phyloP scores from a whole-genome alignment of 805 yeast species.

The Monosporozyma unispora region DNA sequence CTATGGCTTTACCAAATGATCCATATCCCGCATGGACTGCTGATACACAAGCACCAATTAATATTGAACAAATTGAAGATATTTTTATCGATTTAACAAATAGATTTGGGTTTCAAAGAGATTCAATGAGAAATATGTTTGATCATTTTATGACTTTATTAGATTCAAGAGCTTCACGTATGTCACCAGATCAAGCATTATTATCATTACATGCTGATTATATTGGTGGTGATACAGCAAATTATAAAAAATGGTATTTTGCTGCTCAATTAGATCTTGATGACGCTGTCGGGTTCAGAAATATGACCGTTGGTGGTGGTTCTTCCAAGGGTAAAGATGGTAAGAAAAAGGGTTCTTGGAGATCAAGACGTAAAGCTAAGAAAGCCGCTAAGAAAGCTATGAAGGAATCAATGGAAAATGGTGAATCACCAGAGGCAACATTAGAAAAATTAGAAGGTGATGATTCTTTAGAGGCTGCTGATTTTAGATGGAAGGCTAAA shows the following conservation, averaged over 20 bases:
- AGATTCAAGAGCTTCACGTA: constrained; percentile 78
- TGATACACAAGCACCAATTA: constrained; percentile 81
- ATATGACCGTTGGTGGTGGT: constrained; percentile 60
- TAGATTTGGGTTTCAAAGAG: constrained; percentile 86
- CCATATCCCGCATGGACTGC: constrained; percentile 99
- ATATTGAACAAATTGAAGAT: constrained; percentile 80
- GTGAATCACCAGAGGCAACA: constrained; percentile 51
- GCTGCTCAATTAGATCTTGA: constrained; percentile 84
- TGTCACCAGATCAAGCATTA: constrained; percentile 83
- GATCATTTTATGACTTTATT: constrained; percentile 79
- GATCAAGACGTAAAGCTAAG: constrained; percentile 63
- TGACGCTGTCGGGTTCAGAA: constrained; percentile 74
- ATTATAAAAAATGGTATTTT: constrained; percentile 80
- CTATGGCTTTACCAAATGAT: constrained; percentile 71
- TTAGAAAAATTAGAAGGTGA: constrained; percentile 69
- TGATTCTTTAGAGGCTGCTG: constrained; percentile 75
- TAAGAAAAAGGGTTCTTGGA: constrained; percentile 49
- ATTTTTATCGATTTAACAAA: constrained; percentile 74
- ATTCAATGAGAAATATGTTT: constrained; percentile 84
- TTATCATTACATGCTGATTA: constrained; percentile 78
- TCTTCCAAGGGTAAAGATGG: constrained; percentile 42
- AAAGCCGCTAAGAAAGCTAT: constrained; percentile 66
- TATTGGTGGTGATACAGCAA: constrained; percentile 81
- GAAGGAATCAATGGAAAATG: constrained; percentile 45
- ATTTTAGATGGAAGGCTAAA: constrained; percentile 72